phyloP scores from a whole-genome alignment of 768 basidiomycete genomes.

The Daedaleopsis sinensis region DNA sequence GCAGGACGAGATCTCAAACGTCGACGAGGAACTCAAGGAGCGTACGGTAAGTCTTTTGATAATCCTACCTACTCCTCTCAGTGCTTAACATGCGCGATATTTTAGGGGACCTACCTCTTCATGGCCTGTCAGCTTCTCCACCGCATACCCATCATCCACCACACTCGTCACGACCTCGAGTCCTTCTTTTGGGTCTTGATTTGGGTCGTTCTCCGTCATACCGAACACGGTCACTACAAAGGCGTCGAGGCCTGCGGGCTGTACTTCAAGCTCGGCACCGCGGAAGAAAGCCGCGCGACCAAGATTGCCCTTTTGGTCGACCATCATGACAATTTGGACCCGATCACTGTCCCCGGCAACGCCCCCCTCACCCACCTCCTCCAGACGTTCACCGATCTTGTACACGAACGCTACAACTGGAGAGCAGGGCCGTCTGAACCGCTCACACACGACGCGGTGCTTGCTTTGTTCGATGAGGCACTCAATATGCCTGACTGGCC shows the following conservation, averaged over 20 bases:
- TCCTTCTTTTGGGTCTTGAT: constrained; percentile 19
- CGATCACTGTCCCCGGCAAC: not conserved
- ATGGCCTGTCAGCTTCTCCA: constrained; percentile 7
- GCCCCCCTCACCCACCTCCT: not conserved
- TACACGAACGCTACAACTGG: no score
- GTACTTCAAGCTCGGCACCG: not conserved
- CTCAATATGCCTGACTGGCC: no score
- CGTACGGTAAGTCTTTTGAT: no score
- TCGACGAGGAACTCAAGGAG: no score
- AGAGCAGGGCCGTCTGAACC: no score
- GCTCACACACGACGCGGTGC: no score
- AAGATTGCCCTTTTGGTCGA: not conserved
- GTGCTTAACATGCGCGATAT: no score
- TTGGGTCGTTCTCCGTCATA: constrained; percentile 12
- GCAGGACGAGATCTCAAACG: no score
- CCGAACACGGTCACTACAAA: not conserved
- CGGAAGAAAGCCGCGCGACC: no score
- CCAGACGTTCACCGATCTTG: not conserved
- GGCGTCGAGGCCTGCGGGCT: not conserved
- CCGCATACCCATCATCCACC: not conserved
- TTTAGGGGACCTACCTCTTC: constrained; percentile 5
- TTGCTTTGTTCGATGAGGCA: no score
- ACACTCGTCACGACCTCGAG: constrained; percentile 12
- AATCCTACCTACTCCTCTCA: no score
- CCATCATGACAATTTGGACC: no score